Percentiles rank a stretch among this genome's conserved stretches.
These are phyloP conservation scores for Monoraphidium neglectum DNA, from an alignment of 139 green algal species.

Conservation along the genomic window DNA sequence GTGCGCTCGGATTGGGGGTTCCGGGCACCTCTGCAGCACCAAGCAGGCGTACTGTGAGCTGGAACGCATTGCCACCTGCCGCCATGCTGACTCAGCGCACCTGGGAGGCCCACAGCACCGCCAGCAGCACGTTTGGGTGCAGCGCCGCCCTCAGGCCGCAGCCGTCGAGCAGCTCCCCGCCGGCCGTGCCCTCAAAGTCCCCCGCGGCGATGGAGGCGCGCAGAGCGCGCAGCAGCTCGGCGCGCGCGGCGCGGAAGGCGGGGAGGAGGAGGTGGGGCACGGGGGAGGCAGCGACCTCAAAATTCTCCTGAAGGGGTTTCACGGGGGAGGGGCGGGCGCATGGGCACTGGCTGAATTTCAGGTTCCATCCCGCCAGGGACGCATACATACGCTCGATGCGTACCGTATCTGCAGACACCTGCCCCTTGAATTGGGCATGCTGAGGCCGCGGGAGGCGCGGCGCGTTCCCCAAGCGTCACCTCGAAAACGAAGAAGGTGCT, in stretches of 20 bases:
- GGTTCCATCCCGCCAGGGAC: too few species aligned
- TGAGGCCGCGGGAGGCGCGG: too few species aligned
- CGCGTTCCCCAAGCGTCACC: neutral
- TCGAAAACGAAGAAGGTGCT: neutral
- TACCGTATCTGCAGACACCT: too few species aligned
- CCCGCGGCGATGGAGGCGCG: constrained; percentile 30
- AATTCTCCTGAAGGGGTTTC: too few species aligned
- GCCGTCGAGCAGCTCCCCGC: constrained; percentile 50
- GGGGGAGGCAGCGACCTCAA: constrained; percentile 68
- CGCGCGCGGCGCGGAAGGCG: constrained; percentile 34
- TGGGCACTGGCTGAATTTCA: neutral
- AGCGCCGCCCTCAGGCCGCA: constrained; percentile 35
- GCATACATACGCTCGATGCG: too few species aligned
- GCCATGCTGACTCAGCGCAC: neutral
- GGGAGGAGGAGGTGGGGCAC: constrained; percentile 74
- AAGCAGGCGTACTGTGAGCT: neutral
- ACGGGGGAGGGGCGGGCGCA: neutral
- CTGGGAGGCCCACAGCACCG: constrained; percentile 74
- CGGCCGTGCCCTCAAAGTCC: constrained; percentile 49
- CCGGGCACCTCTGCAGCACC: too few species aligned
- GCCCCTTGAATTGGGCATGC: neutral
- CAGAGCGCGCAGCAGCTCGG: constrained; percentile 32
- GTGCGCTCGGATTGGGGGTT: neutral
- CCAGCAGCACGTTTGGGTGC: constrained; percentile 71
- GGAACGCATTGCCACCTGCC: neutral